Conservation (phyloP, 306 rosid species). For the Trifolium fragiferum region DNA sequence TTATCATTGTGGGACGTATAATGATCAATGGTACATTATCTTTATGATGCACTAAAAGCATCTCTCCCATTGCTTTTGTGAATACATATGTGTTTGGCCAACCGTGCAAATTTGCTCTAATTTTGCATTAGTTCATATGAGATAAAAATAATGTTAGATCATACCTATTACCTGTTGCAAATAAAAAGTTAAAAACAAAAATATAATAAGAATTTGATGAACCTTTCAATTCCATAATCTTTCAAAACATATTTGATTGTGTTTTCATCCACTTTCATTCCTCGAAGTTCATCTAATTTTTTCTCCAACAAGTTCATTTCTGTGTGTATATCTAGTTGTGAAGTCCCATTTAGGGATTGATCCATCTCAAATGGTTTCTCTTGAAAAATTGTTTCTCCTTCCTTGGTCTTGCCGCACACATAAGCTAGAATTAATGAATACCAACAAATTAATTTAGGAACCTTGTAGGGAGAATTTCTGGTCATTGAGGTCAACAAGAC, state of each 20-base stretch:
- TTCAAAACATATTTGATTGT: background rate
- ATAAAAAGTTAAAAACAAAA: background rate
- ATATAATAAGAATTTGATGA: background rate
- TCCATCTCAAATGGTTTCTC: slow-evolving; percentile 46
- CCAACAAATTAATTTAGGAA: background rate
- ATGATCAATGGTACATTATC: slow-evolving; percentile 37
- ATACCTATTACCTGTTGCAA: background rate
- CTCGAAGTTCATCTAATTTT: slow-evolving; percentile 32
- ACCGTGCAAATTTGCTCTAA: slow-evolving; percentile 51
- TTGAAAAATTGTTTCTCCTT: background rate
- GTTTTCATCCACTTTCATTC: background rate
- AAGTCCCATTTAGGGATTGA: slow-evolving; percentile 11
- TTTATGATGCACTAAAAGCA: slow-evolving; percentile 32
- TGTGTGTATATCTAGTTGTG: slow-evolving; percentile 29
- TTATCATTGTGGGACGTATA: slow-evolving; percentile 34
- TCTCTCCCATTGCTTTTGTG: slow-evolving; percentile 54
- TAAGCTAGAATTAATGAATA: slow-evolving; percentile 45
- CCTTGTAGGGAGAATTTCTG: background rate
- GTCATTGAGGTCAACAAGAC: background rate
- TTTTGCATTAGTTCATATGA: background rate
- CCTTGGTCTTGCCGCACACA: slow-evolving; percentile 44
- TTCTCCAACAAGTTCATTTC: slow-evolving; percentile 31
- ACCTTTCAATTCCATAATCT: slow-evolving; percentile 44
- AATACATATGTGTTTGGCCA: slow-evolving; percentile 57
- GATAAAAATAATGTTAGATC: background rate